These are phyloP conservation scores for Phytophthora pluvialis DNA, from an alignment of 352 stramenopile species.

Conservation along the genomic window DNA sequence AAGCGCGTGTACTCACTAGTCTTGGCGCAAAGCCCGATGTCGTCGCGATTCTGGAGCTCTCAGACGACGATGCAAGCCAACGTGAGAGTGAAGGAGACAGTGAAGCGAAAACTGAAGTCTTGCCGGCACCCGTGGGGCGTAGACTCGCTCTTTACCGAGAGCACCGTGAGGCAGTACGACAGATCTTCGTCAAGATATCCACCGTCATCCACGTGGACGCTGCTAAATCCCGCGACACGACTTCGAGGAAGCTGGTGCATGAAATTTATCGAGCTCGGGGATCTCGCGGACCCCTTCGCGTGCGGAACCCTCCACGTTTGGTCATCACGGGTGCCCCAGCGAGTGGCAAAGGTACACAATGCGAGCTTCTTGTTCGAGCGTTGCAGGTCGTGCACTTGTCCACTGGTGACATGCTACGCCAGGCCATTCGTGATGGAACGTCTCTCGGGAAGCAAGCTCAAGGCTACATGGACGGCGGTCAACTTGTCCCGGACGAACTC, in stretches of 20 bases:
- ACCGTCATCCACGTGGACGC: slow-evolving; percentile 75
- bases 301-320: slow-evolving; percentile 65
- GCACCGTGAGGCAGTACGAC: slow-evolving; percentile 79
- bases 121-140: slow-evolving; percentile 17
- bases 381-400: slow-evolving; percentile 95
- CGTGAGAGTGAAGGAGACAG: slow-evolving; percentile 83
- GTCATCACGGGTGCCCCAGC: slow-evolving; percentile 94
- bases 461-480: slow-evolving; percentile 91
- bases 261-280: slow-evolving; percentile 62
- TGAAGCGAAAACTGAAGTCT: slow-evolving; percentile 33
- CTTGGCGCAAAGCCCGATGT: slow-evolving; percentile 85
- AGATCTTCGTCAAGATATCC: slow-evolving; percentile 77
- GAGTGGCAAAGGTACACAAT: slow-evolving; percentile 96
- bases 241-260: slow-evolving; percentile 48
- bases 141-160: slow-evolving; percentile 82
- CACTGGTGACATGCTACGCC: slow-evolving; percentile 95
- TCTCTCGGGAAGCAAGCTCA: slow-evolving; percentile 85
- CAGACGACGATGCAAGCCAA: slow-evolving; percentile 86
- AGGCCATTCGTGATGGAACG: slow-evolving; percentile 76
- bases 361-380: slow-evolving; percentile 89
- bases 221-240: slow-evolving; percentile 48
- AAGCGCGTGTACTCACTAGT: slow-evolving; percentile 89
- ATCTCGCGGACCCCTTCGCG: slow-evolving; percentile 45
- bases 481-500: slow-evolving; percentile 94
- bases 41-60: slow-evolving; percentile 92